Evolutionary conservation across 140 eudicot genomes (phyloP).

Genomic region (Flaveria floridana): DNA sequence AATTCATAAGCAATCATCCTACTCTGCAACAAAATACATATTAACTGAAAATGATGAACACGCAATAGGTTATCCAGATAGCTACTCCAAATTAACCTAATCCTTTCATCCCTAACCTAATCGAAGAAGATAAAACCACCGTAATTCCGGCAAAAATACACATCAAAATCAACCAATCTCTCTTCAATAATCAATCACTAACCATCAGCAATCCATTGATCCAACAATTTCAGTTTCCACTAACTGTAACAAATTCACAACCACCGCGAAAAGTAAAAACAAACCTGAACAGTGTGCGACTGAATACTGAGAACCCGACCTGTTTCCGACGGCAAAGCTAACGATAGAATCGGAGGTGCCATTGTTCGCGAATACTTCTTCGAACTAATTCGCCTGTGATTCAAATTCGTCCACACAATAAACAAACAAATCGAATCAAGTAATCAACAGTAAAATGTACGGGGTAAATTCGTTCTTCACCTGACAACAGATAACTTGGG

Average conservation of each 20-base stretch:
- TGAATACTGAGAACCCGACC: conserved; percentile 98
- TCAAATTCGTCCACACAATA: conserved; percentile 1
- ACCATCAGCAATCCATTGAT: neutral
- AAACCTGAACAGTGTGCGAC: conserved; percentile 95
- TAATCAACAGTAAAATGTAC: neutral
- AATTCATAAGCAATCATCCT: neutral
- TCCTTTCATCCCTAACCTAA: neutral
- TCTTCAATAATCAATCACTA: neutral
- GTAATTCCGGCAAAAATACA: neutral
- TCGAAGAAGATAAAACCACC: neutral
- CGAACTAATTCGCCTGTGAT: conserved; percentile 42
- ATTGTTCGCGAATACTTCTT: conserved; percentile 34
- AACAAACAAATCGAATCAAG: conserved; percentile 9
- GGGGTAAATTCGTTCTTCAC: conserved; percentile 26
- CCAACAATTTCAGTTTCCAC: neutral
- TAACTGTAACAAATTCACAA: neutral
- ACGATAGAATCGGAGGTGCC: conserved; percentile 79
- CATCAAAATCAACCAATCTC: neutral
- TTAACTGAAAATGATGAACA: neutral
- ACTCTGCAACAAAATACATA: neutral
- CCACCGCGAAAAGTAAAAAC: neutral
- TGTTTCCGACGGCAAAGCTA: conserved; percentile 85
- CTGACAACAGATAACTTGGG: conserved; percentile 34
- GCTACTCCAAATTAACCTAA: neutral
- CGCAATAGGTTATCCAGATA: conserved; percentile 4